These are phyloP conservation scores for Microdochium bolleyi DNA, from an alignment of 2,329 filamentous ascomycete genomes.

Conservation along the genomic window DNA sequence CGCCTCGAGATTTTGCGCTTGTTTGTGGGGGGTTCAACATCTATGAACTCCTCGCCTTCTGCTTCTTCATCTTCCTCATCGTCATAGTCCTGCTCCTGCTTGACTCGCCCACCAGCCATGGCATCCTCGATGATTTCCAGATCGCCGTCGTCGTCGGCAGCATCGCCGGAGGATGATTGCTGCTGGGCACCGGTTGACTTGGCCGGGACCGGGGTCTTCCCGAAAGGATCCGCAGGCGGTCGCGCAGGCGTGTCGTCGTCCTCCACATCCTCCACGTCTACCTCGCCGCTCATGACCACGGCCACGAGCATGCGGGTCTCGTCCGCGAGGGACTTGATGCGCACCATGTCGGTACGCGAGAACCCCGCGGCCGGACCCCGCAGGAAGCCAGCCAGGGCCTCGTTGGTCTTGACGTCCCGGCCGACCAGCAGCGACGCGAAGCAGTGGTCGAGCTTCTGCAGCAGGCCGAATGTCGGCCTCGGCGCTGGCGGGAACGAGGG, in stretches of 20 bases:
- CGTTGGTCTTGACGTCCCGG: slow-evolving; percentile 56
- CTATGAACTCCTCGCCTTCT: slow-evolving; percentile 3
- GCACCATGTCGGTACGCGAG: slow-evolving; percentile 77
- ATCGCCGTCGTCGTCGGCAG: slow-evolving; percentile 68
- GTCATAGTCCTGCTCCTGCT: slow-evolving; percentile 1
- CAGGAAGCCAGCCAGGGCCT: slow-evolving; percentile 63
- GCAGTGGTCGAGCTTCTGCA: slow-evolving; percentile 75
- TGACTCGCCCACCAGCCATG: not conserved
- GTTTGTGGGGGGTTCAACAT: slow-evolving; percentile 1
- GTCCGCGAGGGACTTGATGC: slow-evolving; percentile 75
- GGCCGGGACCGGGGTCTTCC: slow-evolving; percentile 3
- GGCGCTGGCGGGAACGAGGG: slow-evolving; percentile 63
- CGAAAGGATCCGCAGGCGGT: slow-evolving; percentile 6
- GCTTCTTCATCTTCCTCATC: slow-evolving; percentile 2
- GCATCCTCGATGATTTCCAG: slow-evolving; percentile 35
- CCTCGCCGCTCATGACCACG: slow-evolving; percentile 53
- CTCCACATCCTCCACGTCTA: slow-evolving; percentile 33
- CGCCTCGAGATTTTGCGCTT: slow-evolving; percentile 13
- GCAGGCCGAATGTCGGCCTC: slow-evolving; percentile 58
- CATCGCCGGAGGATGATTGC: slow-evolving; percentile 26
- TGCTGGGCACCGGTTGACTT: slow-evolving; percentile 12
- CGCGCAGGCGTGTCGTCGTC: slow-evolving; percentile 23
- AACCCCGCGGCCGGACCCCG: slow-evolving; percentile 54
- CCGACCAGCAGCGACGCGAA: slow-evolving; percentile 70
- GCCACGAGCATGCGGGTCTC: slow-evolving; percentile 64